Conservation (phyloP, 768 basidiomycete genomes). For the Saitozyma sp. region DNA sequence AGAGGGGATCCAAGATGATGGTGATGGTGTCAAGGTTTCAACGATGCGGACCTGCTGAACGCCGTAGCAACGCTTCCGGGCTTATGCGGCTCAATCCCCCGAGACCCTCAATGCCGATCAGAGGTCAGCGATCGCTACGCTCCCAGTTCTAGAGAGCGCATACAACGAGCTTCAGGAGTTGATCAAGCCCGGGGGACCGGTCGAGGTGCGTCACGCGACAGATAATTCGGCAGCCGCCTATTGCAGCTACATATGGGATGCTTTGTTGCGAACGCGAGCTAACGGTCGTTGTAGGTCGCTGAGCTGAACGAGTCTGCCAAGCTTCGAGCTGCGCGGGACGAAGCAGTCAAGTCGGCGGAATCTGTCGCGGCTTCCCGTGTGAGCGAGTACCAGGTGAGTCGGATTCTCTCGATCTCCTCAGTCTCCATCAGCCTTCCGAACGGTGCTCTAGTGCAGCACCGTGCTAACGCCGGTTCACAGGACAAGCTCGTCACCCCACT, state of each 20-base stretch:
- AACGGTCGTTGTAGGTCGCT: constrained; percentile 2
- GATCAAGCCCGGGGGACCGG: constrained; percentile 61
- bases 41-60: constrained; percentile 26
- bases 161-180: constrained; percentile 81
- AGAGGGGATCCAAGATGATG: neutral
- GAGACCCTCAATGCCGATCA: constrained; percentile 87
- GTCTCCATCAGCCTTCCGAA: neutral
- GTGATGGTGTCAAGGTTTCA: constrained; percentile 53
- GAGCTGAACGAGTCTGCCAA: constrained; percentile 43
- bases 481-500: constrained; percentile 19
- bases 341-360: constrained; percentile 20
- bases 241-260: neutral
- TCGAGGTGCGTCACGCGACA: constrained; percentile 64
- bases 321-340: constrained; percentile 17
- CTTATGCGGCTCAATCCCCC: constrained; percentile 66
- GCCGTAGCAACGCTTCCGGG: constrained; percentile 68
- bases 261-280: neutral
- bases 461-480: constrained; percentile 2
- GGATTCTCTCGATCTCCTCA: neutral
- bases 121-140: constrained; percentile 67
- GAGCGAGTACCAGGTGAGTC: constrained; percentile 16
- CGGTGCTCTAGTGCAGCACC: neutral
- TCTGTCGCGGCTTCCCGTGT: constrained; percentile 28
- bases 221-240: too few relatives aligned
- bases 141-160: constrained; percentile 73